A percentile compares a stretch with the other conserved stretches of the same genome.
phyloP scores from a whole-genome alignment of 345 rosid species.

The Mercurialis annua region DNA sequence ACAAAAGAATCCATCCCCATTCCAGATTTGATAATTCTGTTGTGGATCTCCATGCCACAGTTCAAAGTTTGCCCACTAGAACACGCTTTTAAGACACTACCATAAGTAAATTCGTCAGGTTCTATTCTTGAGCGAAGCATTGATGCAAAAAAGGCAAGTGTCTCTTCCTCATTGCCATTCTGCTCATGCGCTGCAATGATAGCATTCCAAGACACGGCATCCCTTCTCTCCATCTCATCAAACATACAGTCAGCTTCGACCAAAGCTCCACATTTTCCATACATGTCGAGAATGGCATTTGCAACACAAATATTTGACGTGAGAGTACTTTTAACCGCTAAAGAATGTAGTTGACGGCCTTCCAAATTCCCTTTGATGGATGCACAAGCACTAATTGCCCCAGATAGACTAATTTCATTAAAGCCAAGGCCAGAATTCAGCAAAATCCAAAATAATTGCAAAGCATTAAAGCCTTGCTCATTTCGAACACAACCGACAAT shows the following conservation, averaged over 20 bases:
- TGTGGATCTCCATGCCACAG: conserved; percentile 71
- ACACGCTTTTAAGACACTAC: conserved; percentile 86
- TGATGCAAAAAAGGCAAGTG: conserved; percentile 52
- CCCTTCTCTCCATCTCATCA: conserved; percentile 69
- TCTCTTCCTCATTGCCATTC: conserved; percentile 55
- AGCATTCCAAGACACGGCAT: conserved; percentile 92
- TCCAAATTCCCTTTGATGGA: conserved; percentile 49
- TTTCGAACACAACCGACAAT: conserved; percentile 64
- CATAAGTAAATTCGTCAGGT: conserved; percentile 91
- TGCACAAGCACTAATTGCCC: conserved; percentile 85
- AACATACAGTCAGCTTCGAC: conserved; percentile 58
- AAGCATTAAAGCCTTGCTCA: conserved; percentile 56
- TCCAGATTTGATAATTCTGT: conserved; percentile 68
- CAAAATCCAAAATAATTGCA: conserved; percentile 50
- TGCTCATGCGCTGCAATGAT: conserved; percentile 81
- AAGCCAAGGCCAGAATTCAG: conserved; percentile 58
- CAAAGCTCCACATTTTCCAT: conserved; percentile 78
- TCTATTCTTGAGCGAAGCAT: conserved; percentile 63
- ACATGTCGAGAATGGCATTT: conserved; percentile 87
- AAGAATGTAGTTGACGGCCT: conserved; percentile 70
- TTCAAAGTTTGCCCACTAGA: conserved; percentile 50
- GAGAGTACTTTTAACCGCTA: conserved; percentile 57
- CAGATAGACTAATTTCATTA: conserved; percentile 78
- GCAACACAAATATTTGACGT: conserved; percentile 53
- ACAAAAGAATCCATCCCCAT: conserved; percentile 54